A percentile compares a stretch with the other conserved stretches of the same genome.
These are phyloP conservation scores for Leccinum barrowsii DNA, from an alignment of 768 basidiomycete genomes.

Conservation along the genomic window DNA sequence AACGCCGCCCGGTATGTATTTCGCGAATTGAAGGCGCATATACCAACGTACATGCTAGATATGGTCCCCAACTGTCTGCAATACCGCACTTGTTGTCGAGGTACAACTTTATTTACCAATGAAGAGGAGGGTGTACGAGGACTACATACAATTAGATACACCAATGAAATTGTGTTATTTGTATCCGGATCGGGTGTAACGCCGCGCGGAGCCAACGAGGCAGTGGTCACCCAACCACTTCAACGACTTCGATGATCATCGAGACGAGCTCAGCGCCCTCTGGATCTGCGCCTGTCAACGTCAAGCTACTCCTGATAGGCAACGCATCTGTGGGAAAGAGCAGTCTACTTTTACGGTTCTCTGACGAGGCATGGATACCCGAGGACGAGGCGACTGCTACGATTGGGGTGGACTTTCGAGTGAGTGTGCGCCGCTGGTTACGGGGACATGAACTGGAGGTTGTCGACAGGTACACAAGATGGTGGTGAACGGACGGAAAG, in stretches of 20 bases:
- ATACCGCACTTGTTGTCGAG: conserved; percentile 90
- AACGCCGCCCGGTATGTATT: conserved; percentile 77
- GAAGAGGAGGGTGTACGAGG: not conserved
- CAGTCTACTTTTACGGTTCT: conserved; percentile 89
- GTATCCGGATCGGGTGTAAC: conserved; percentile 17
- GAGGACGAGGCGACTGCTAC: conserved; percentile 87
- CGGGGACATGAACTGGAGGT: not conserved
- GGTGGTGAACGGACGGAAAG: conserved; percentile 76
- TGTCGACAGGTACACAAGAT: conserved; percentile 74
- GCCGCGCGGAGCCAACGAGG: conserved; percentile 21
- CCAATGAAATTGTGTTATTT: not conserved
- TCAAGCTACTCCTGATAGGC: conserved; percentile 81
- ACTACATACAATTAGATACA: not conserved
- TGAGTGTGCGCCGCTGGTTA: conserved; percentile 36
- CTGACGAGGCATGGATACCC: conserved; percentile 92
- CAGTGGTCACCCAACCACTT: not conserved
- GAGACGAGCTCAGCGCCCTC: conserved; percentile 23
- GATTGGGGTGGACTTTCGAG: conserved; percentile 82
- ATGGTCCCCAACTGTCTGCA: conserved; percentile 91
- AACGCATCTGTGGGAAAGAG: conserved; percentile 93
- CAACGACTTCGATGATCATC: conserved; percentile 13
- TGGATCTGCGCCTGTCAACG: conserved; percentile 47
- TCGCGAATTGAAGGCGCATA: not conserved
- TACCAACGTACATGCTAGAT: conserved; percentile 37
- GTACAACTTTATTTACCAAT: conserved; percentile 82